Evolutionary conservation across 805 yeast species (phyloP), one percentile per base, ranked within the genome.

Genomic region (Zygoascus biomembranicola): DNA sequence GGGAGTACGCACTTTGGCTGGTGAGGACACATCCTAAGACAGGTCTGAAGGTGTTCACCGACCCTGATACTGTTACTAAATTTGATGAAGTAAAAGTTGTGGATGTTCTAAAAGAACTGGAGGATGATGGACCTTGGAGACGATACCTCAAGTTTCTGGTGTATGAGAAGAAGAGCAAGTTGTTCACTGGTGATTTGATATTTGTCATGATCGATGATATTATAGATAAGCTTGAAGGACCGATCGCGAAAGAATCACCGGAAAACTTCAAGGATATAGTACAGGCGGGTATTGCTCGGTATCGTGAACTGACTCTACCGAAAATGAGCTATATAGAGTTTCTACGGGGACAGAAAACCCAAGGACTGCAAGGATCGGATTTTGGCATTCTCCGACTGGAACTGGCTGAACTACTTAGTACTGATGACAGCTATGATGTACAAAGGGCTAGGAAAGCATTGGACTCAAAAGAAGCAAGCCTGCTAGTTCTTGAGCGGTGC

Each of bases 1-100:
- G 72, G 73, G 64, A 63, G 13, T 62, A 67, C 41, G 72, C 72
- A 0, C 46, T 67, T 32, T 67, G 74, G 69, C 59, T 71, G 13
- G 59, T 62, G 28, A 52, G 60, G 45, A 45, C 61, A n/a, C 61
- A 62, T 26, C 62, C 72, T 0, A 53, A 61, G 46, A 53, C 55
- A 3, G 75, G 73, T 1, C 56, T 73, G 2, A 53, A 55, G 18
- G 60, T 73, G 6, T 66, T 73, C 42, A 61, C 64, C 8, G 61
- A 62, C 49, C 56, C 59, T 18, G 50, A 57, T 8, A 46, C 61
- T 32, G 55, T 57, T 37, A 53, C 55, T 10, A 48, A 52, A 19
- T 66, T 65, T 49, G 67, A 65, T n/a, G 68, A 66, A 16, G 63
- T 61, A 8, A 55, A 57, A n/a, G 56, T 56, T 28, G 59, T 71